Evolutionary conservation across 805 yeast genomes (phyloP).

Genomic region (Teunomyces kruisii): DNA sequence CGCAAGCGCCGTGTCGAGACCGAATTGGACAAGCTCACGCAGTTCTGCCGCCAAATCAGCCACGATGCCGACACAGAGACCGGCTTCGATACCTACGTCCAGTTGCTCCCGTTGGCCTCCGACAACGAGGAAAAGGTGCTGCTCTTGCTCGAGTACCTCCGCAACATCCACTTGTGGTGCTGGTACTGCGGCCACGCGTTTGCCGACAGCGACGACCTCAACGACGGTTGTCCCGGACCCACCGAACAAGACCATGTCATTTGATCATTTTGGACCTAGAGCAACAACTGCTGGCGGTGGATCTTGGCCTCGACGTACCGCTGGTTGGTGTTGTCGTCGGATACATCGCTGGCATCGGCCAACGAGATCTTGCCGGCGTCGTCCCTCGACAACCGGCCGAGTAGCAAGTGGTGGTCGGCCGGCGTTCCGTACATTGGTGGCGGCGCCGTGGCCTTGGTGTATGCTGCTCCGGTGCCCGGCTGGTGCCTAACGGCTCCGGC

Average conservation of each 20-base stretch:
- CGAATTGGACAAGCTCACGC: neutral
- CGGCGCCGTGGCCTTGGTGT: neutral
- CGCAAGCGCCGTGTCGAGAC: neutral
- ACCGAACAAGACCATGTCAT: slow-evolving; percentile 46
- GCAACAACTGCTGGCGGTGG: slow-evolving; percentile 3
- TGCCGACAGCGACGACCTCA: slow-evolving; percentile 36
- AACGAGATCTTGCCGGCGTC: neutral
- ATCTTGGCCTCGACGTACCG: slow-evolving; percentile 14
- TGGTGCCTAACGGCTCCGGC: neutral
- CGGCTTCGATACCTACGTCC: neutral
- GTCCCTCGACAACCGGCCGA: neutral
- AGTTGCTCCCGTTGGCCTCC: neutral
- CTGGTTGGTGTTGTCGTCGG: slow-evolving; percentile 18
- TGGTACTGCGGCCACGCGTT: slow-evolving; percentile 50
- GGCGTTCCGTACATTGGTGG: neutral
- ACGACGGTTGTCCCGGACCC: slow-evolving; percentile 49
- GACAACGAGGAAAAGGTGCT: slow-evolving; percentile 24
- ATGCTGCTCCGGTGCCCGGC: neutral
- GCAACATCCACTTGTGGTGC: slow-evolving; percentile 45
- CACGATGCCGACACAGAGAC: neutral
- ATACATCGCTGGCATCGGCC: neutral
- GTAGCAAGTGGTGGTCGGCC: neutral
- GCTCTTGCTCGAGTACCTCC: slow-evolving; percentile 36
- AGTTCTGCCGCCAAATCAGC: neutral
- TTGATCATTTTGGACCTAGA: no score